A percentile compares a stretch with the other conserved stretches of the same genome.
Conservation (phyloP, 2,329 filamentous ascomycete genomes). For the Fusarium sp. region DNA sequence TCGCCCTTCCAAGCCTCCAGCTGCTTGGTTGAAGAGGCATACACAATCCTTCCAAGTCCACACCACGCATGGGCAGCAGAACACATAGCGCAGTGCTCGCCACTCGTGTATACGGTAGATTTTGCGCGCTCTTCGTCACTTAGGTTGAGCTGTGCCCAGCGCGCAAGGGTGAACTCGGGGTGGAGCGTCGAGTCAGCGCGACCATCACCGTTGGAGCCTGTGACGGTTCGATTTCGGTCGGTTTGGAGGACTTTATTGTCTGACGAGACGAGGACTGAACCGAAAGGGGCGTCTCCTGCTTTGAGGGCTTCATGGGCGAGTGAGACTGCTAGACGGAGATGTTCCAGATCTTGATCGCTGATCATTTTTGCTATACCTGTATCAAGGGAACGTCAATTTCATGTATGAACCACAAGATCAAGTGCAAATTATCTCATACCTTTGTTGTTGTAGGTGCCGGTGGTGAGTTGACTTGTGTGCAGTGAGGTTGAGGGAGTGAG, state of each 20-base stretch:
- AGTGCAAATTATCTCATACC: not conserved
- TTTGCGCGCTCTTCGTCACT: constrained; percentile 52
- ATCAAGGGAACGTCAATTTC: not conserved
- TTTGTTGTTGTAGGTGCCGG: not conserved
- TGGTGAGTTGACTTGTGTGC: not conserved
- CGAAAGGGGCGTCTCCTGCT: constrained; percentile 50
- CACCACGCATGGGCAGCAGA: constrained; percentile 48
- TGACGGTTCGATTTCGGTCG: constrained; percentile 49
- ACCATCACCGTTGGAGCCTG: constrained; percentile 39
- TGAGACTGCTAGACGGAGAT: constrained; percentile 37
- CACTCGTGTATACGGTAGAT: constrained; percentile 49
- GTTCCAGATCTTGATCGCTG: constrained; percentile 15
- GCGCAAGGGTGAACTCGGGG: constrained; percentile 50
- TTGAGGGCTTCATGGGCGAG: constrained; percentile 50
- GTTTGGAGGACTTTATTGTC: constrained; percentile 41
- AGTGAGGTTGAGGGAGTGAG: not conserved
- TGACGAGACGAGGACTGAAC: constrained; percentile 48
- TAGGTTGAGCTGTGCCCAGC: constrained; percentile 49
- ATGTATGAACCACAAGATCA: not conserved
- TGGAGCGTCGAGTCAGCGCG: constrained; percentile 47
- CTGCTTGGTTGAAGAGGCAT: constrained; percentile 45
- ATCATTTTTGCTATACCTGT: not conserved
- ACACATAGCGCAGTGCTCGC: constrained; percentile 52
- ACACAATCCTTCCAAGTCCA: constrained; percentile 49
- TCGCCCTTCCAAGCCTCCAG: constrained; percentile 43